Conservation (phyloP, 805 yeast species). For the Lipomyces chichibuensis region DNA sequence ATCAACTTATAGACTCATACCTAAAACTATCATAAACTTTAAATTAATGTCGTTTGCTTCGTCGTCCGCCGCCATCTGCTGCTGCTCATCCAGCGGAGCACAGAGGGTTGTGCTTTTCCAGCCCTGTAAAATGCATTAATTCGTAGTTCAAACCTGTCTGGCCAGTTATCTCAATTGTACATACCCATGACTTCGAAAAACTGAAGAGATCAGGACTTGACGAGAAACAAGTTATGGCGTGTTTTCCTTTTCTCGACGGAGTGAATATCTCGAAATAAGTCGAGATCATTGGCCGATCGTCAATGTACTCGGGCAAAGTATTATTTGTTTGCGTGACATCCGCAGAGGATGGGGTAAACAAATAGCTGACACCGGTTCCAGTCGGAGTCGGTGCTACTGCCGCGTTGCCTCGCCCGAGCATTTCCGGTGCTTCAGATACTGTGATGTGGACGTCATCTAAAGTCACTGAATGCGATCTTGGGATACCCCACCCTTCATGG, state of each 20-base stretch:
- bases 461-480: not conserved
- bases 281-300: conserved; percentile 51
- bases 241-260: conserved; percentile 53
- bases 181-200: conserved; percentile 55
- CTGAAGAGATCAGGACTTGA: conserved; percentile 59
- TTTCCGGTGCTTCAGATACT: not conserved
- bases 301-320: conserved; percentile 47
- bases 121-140: conserved; percentile 45
- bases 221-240: conserved; percentile 56
- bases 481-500: conserved; percentile 4
- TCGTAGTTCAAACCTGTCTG: not conserved
- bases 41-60: conserved; percentile 10
- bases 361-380: not conserved
- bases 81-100: conserved; percentile 50
- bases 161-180: not conserved
- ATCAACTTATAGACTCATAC: conserved; percentile 8
- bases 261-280: conserved; percentile 60
- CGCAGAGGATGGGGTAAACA: not conserved
- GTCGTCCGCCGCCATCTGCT: conserved; percentile 1
- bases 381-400: not conserved
- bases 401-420: not conserved
- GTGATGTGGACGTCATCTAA: not conserved
- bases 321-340: not conserved
- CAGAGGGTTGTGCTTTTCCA: conserved; percentile 63
- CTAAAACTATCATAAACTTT: conserved; percentile 27